A percentile compares a stretch with the other conserved stretches of the same genome.
These are phyloP conservation scores for Liquidambar formosana DNA, from an alignment of 164 flowering plant species.

Conservation along the genomic window DNA sequence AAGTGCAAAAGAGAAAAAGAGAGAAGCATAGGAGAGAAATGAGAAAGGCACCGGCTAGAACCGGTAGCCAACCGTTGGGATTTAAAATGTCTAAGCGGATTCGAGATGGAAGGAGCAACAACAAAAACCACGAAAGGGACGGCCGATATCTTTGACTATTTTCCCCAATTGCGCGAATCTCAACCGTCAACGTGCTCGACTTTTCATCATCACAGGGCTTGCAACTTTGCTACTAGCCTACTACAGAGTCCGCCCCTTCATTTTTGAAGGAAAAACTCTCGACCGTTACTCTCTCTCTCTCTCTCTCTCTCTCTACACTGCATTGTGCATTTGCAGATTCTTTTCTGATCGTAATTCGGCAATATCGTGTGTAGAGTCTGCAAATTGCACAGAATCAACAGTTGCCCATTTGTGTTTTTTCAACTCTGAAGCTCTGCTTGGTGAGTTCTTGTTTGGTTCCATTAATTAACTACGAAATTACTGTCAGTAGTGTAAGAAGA, in stretches of 20 bases:
- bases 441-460: constrained; percentile 23
- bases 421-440: constrained; percentile 22
- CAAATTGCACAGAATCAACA: constrained; percentile 13
- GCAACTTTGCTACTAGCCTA: too few species aligned
- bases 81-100: too few species aligned
- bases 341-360: neutral
- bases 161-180: neutral
- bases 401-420: neutral
- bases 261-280: constrained; percentile 26
- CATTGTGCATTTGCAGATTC: constrained; percentile 15
- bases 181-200: constrained; percentile 20
- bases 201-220: constrained; percentile 34
- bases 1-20: too few species aligned
- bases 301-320: constrained; percentile 10
- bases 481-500: too few species aligned
- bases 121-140: constrained; percentile 7
- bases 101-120: too few species aligned
- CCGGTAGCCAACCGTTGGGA: too few species aligned
- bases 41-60: too few species aligned
- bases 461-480: constrained; percentile 6
- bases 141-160: constrained; percentile 8
- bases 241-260: constrained; percentile 23
- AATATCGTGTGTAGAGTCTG: constrained; percentile 16
- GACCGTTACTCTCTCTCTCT: constrained; percentile 29
- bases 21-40: too few species aligned